Evolutionary conservation across 2,329 filamentous ascomycete genomes (phyloP).

Genomic region (Fusarium floridanum): DNA sequence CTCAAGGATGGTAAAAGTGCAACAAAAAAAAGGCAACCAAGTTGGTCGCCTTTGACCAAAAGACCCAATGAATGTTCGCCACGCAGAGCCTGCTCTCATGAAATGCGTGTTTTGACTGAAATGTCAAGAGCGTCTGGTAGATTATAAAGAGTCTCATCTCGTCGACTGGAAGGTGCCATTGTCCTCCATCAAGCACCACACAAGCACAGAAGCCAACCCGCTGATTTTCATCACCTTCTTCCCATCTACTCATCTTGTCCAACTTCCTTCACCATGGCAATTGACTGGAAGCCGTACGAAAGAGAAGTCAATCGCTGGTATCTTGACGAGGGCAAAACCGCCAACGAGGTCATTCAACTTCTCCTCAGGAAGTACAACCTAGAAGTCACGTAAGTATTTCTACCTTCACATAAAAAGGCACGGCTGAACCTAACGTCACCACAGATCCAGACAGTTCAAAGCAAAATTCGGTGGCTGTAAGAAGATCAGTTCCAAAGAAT

Average conservation of each 20-base stretch:
- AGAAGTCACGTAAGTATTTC: background rate
- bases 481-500: conserved; percentile 5
- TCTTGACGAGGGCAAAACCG: background rate
- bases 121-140: background rate
- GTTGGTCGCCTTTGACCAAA: background rate
- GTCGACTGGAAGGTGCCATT: too few species aligned
- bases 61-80: background rate
- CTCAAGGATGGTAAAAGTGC: background rate
- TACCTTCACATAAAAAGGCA: background rate
- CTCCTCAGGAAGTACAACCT: background rate
- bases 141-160: background rate
- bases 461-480: background rate
- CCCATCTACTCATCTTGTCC: background rate
- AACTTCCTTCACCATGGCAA: background rate
- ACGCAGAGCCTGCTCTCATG: background rate
- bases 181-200: background rate
- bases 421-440: background rate
- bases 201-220: background rate
- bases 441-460: background rate
- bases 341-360: background rate
- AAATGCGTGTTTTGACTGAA: too few species aligned
- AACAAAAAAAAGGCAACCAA: background rate
- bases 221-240: background rate
- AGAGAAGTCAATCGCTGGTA: background rate
- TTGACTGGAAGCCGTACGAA: conserved; percentile 2